phyloP scores from a whole-genome alignment of 2,329 filamentous ascomycete genomes.

The Cryphonectria parasitica region DNA sequence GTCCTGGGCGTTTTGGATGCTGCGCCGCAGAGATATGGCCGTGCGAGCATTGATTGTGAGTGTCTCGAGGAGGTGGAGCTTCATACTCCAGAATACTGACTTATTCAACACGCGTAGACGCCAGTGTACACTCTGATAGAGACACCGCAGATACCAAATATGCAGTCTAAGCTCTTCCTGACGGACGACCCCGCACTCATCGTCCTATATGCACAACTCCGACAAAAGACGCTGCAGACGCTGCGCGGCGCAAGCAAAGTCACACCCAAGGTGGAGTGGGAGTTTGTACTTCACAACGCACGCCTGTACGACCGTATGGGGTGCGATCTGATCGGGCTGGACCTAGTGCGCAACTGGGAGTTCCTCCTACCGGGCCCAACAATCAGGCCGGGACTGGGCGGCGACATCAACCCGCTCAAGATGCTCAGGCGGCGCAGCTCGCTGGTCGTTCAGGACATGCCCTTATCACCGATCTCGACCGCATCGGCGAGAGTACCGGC shows the following conservation, averaged over 20 bases:
- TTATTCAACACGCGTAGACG: slow-evolving; percentile 55
- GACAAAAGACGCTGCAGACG: slow-evolving; percentile 80
- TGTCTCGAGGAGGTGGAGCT: slow-evolving; percentile 22
- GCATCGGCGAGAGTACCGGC: slow-evolving; percentile 41
- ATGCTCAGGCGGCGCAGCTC: slow-evolving; percentile 74
- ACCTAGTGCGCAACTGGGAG: slow-evolving; percentile 83
- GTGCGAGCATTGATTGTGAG: slow-evolving; percentile 80
- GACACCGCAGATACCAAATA: slow-evolving; percentile 68
- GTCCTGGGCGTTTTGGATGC: slow-evolving; percentile 94
- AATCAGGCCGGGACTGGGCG: slow-evolving; percentile 43
- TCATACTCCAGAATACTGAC: background rate
- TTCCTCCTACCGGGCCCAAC: slow-evolving; percentile 61
- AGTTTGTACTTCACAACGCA: slow-evolving; percentile 86
- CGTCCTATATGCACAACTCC: slow-evolving; percentile 83
- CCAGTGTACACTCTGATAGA: slow-evolving; percentile 77
- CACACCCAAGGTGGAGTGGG: slow-evolving; percentile 79
- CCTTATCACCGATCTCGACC: slow-evolving; percentile 46
- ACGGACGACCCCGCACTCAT: slow-evolving; percentile 91
- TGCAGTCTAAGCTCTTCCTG: slow-evolving; percentile 78
- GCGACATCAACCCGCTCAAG: slow-evolving; percentile 65
- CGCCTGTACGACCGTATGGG: slow-evolving; percentile 88
- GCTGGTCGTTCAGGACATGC: slow-evolving; percentile 77
- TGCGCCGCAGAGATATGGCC: slow-evolving; percentile 79
- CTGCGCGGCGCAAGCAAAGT: slow-evolving; percentile 84
- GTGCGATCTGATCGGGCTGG: slow-evolving; percentile 85